These are phyloP conservation scores for Leptodontidium sp. DNA, from an alignment of 2,329 filamentous ascomycete genomes.

Conservation along the genomic window DNA sequence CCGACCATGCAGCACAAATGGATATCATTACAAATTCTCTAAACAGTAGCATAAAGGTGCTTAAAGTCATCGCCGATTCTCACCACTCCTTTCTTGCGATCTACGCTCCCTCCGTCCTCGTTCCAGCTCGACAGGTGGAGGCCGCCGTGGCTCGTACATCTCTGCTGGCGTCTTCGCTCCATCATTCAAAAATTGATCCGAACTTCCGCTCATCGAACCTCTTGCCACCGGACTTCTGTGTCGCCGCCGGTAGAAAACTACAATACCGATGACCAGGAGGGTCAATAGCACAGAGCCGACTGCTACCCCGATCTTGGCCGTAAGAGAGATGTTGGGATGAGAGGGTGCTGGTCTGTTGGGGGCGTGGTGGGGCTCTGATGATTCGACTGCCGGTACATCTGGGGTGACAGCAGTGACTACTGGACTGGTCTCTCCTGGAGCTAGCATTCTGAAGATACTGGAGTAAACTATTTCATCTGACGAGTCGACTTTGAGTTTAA, in stretches of 20 bases:
- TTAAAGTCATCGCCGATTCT: neutral
- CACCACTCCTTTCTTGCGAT: neutral
- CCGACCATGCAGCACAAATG: conserved; percentile 3
- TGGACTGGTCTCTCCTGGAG: neutral
- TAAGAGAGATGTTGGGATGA: conserved; percentile 16
- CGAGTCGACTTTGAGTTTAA: conserved; percentile 20
- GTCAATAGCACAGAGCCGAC: conserved; percentile 12
- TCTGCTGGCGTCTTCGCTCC: conserved; percentile 1
- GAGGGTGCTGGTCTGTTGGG: conserved; percentile 11
- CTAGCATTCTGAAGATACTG: conserved; percentile 18
- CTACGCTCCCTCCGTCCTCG: conserved; percentile 9
- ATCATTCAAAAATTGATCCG: conserved; percentile 12
- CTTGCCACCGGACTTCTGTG: conserved; percentile 1
- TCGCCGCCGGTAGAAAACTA: neutral
- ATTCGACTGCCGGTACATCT: neutral
- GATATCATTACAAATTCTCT: neutral
- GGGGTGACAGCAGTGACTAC: neutral
- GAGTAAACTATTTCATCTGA: conserved; percentile 10
- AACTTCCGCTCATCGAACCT: conserved; percentile 9
- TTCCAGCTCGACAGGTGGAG: neutral
- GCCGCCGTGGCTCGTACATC: neutral
- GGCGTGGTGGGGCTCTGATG: neutral
- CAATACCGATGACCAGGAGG: conserved; percentile 14
- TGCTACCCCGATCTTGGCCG: conserved; percentile 16
- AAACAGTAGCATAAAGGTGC: neutral